Evolutionary conservation across 2,329 filamentous ascomycete genomes (phyloP), one percentile per base, ranked within the genome.

Genomic region (Aspergillus sp.): DNA sequence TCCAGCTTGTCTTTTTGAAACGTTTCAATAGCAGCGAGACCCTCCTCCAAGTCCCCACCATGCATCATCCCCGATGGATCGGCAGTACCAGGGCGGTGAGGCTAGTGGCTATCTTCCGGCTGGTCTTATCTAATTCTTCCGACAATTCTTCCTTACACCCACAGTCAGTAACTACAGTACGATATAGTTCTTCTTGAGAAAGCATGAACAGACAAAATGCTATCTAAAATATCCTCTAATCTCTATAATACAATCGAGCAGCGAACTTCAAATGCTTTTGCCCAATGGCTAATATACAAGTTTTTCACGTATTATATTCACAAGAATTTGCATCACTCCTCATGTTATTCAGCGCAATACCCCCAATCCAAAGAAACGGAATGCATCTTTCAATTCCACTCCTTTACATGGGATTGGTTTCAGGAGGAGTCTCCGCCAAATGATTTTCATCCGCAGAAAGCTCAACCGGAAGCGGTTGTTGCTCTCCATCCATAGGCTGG

Each of bases 1-100:
- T 5, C 31, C 20, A 16, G 42, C 14, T 55, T 60, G 20, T 66
- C 57, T 66, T 64, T 64, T 52, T 67, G 66, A 67, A 68, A 68
- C 65, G 65, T 68, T 66, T 62, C 62, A 61, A 55, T 60, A 56
- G 56, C 49, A 56, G 56, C 49, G 56, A 50, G 60, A 54, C 51
- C 22, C 46, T 57, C 54, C 53, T 46, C 51, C 50, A 39, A 39
- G 59, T 62, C 64, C 62, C 65, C 65, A 67, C 65, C 58, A 61
- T 55, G 50, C 55, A 57, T 56, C 55, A 49, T 58, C 24, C 50
- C 26, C 26, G 26, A 9, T 29, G 36, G 49, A 47, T 47, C 36
- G 54, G 54, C 53, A 55, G 53, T 36, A 45, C 26, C 31, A 22
- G 39, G 36, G 47, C 54, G 54, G 54, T 56, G 54, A 51, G 54